Evolutionary conservation across 805 yeast genomes (phyloP).

Genomic region (Monosporozyma aerobia): DNA sequence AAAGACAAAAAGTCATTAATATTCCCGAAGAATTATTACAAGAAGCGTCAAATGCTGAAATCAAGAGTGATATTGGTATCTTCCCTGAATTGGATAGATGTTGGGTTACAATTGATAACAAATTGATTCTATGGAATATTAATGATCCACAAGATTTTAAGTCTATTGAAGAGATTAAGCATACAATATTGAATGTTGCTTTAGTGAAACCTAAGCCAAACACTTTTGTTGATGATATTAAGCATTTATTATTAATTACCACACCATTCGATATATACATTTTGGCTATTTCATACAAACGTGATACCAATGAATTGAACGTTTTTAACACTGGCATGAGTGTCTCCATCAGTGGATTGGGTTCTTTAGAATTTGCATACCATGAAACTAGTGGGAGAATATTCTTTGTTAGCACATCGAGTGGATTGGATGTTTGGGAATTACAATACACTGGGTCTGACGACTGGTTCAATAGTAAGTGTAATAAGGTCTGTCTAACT

Average conservation of each 20-base stretch:
- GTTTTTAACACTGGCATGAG: conserved; percentile 76
- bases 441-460: conserved; percentile 73
- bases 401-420: conserved; percentile 73
- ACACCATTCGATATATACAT: conserved; percentile 75
- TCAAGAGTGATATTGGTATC: conserved; percentile 69
- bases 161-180: conserved; percentile 73
- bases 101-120: conserved; percentile 80
- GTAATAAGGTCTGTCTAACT: conserved; percentile 77
- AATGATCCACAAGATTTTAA: conserved; percentile 54
- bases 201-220: conserved; percentile 75
- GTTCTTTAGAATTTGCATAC: conserved; percentile 52
- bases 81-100: conserved; percentile 72
- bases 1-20: conserved; percentile 53
- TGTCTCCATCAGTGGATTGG: conserved; percentile 70
- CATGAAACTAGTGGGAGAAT: conserved; percentile 65
- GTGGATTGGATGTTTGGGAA: conserved; percentile 79
- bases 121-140: conserved; percentile 78
- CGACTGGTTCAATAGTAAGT: conserved; percentile 78
- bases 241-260: conserved; percentile 62
- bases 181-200: conserved; percentile 66
- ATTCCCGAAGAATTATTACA: conserved; percentile 77
- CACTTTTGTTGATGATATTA: conserved; percentile 71
- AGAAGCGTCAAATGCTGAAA: conserved; percentile 58
- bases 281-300: conserved; percentile 54
- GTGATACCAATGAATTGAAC: conserved; percentile 42